Base-by-base conservation (phyloP, 176 grass and related monocot species). In the Panicum miliaceum region DNA sequence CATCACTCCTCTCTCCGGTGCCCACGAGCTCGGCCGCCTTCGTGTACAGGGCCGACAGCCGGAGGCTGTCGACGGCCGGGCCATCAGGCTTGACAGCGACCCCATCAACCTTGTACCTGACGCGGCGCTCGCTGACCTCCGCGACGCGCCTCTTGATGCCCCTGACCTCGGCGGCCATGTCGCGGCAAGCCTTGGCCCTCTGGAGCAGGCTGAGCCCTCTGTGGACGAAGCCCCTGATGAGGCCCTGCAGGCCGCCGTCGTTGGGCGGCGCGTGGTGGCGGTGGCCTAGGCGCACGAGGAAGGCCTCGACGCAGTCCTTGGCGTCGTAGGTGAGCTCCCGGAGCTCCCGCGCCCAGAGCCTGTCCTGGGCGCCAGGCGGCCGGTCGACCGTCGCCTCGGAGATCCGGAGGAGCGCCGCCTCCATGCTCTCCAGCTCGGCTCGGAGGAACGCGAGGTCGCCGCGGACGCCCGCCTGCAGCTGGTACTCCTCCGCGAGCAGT, bases 81-180 rank as follows among this genome's bases (percentile, higher is more conserved):
- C 41, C 42, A 8, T 3, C 10, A 23, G 53, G 22, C 52, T 5
- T 59, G 0, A 22, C 19, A 3, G 9, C 18, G 20, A 22, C 35
- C 4, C 13, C 20, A 9, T 80, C 70, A 37, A 87, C 37, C 43
- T 76, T 71, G 18, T 84, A 84, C 70, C 70, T 51, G 4, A 34
- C 8, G 22, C 69, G 53, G 3, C 81, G 40, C 56, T 84, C 53
- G 20, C 3, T 11, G 5, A 75, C 54, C 20, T 68, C 64, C 35
- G 40, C 35, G 64, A 50, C 16, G 12, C 26, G 57, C 5, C n/a
- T 9, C 27, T 84, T 84, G 69, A 84, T 59, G 18, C 11, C 1
- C 3, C 22, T 45, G 41, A 66, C 36, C 1, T 65, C 41, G 0
- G 23, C 8, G 27, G 41, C 70, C 0, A 84, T 65, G 6, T 74